Conservation (phyloP, 2,329 filamentous ascomycete genomes). For the Chalaropsis ovoidea region DNA sequence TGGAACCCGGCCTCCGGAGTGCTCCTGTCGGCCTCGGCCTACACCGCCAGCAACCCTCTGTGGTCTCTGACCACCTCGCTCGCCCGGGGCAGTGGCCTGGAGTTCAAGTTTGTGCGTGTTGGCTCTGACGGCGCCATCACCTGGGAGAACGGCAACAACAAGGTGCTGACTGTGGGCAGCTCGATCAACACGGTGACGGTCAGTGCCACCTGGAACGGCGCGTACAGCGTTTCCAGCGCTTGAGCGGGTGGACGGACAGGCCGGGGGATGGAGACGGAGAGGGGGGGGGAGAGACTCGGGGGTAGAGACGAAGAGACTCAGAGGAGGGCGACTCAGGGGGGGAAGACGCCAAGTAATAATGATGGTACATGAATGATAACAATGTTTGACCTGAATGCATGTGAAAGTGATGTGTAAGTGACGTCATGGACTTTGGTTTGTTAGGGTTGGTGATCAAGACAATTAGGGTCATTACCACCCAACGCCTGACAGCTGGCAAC, state of each 20-base stretch:
- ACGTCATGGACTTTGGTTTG: neutral
- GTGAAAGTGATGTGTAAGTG: neutral
- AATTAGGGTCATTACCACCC: no score
- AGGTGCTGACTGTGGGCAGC: conserved; percentile 33
- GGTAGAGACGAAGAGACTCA: no score
- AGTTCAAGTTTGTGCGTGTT: conserved; percentile 62
- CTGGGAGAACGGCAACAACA: conserved; percentile 56
- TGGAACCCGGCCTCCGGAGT: conserved; percentile 51
- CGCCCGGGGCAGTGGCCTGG: conserved; percentile 44
- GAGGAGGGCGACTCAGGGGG: neutral
- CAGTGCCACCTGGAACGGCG: conserved; percentile 33
- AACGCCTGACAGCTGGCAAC: no score
- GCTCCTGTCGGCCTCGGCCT: conserved; percentile 47
- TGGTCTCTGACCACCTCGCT: conserved; percentile 52
- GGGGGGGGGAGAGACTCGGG: no score
- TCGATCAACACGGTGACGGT: conserved; percentile 29
- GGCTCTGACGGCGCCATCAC: conserved; percentile 43
- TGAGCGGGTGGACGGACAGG: no score
- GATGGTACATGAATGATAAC: conserved; percentile 2
- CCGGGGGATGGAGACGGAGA: no score
- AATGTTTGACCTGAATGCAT: neutral
- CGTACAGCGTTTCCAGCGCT: conserved; percentile 18
- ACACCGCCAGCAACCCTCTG: conserved; percentile 49
- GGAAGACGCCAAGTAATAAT: neutral
- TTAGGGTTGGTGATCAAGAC: neutral